Evolutionary conservation across 2,329 filamentous ascomycete genomes (phyloP).

Genomic region (Furcasterigmium sp.): DNA sequence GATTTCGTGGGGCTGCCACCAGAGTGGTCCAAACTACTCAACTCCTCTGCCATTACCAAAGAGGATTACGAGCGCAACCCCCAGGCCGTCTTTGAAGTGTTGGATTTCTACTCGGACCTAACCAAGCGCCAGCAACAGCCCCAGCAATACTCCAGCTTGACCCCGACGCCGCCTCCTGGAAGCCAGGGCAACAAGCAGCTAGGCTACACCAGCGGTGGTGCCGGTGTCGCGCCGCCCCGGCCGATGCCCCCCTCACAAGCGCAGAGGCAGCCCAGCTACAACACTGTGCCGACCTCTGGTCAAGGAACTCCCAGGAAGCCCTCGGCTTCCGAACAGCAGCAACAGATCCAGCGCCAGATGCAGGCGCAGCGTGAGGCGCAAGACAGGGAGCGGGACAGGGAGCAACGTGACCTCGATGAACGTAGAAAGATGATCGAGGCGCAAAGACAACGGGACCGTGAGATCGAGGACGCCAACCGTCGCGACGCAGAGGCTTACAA

Average conservation of each 20-base stretch:
- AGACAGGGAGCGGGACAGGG: slow-evolving; percentile 1
- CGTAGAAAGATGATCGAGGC: slow-evolving; percentile 58
- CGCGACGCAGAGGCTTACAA: slow-evolving; percentile 86
- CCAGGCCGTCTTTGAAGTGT: slow-evolving; percentile 73
- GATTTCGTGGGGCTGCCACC: slow-evolving; percentile 91
- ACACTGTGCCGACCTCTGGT: slow-evolving; percentile 27
- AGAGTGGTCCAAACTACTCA: slow-evolving; percentile 96
- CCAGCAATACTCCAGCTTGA: slow-evolving; percentile 61
- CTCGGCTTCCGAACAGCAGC: slow-evolving; percentile 38
- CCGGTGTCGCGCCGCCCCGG: slow-evolving; percentile 63
- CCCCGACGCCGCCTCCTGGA: slow-evolving; percentile 57
- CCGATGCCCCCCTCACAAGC: slow-evolving; percentile 48
- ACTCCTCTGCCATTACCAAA: slow-evolving; percentile 94
- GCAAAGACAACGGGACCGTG: slow-evolving; percentile 47
- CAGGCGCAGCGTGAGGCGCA: slow-evolving; percentile 35
- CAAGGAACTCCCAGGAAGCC: slow-evolving; percentile 35
- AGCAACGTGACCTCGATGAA: slow-evolving; percentile 36
- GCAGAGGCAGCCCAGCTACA: slow-evolving; percentile 39
- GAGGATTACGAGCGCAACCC: slow-evolving; percentile 98
- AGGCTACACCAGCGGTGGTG: slow-evolving; percentile 50
- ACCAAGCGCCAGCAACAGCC: slow-evolving; percentile 71
- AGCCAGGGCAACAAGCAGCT: slow-evolving; percentile 58
- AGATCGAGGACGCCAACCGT: slow-evolving; percentile 61
- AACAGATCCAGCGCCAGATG: slow-evolving; percentile 53
- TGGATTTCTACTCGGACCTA: slow-evolving; percentile 82